Percentiles rank a stretch among this genome's conserved stretches.
These are phyloP conservation scores for Backusella circina DNA, from an alignment of 192 early-diverging fungal genomes.

Conservation along the genomic window DNA sequence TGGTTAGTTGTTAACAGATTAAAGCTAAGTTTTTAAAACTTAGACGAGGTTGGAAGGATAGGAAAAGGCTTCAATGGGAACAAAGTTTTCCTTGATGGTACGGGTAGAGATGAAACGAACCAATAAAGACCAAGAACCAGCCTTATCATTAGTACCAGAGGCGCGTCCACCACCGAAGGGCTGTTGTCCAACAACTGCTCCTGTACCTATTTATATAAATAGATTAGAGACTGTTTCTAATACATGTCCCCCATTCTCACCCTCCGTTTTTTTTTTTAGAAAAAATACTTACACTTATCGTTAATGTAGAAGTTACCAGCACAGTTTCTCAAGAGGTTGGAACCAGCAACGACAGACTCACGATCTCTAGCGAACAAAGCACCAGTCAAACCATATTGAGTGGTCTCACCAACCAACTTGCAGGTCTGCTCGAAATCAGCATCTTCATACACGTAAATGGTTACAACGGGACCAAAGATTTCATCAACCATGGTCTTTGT, in stretches of 20 bases:
- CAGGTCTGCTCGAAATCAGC: conserved; percentile 73
- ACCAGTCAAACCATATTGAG: conserved; percentile 87
- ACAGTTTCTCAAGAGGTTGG: conserved; percentile 78
- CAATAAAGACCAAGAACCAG: conserved; percentile 71
- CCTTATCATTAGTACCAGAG: conserved; percentile 99
- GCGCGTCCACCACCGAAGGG: conserved; percentile 93
- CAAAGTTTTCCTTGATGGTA: conserved; percentile 94
- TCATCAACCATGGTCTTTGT: conserved; percentile 90
- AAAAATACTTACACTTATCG: conserved; percentile 72
- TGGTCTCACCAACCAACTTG: conserved; percentile 73
- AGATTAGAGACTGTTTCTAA: background rate
- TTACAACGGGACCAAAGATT: conserved; percentile 96
- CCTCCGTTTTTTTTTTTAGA: background rate
- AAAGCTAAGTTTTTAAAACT: background rate
- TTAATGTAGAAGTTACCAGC: conserved; percentile 99
- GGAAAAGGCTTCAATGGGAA: conserved; percentile 69
- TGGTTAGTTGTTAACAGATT: conserved; percentile 3
- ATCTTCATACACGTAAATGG: conserved; percentile 86
- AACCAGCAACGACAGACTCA: conserved; percentile 65
- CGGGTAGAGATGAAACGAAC: conserved; percentile 87
- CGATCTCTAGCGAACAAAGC: conserved; percentile 91
- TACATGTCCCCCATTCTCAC: background rate
- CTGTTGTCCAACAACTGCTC: conserved; percentile 97
- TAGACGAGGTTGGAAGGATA: conserved; percentile 82
- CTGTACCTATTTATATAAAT: conserved; percentile 50